Evolutionary conservation across 2,329 filamentous ascomycete genomes (phyloP).

Genomic region (Trichocomaceae sp.): DNA sequence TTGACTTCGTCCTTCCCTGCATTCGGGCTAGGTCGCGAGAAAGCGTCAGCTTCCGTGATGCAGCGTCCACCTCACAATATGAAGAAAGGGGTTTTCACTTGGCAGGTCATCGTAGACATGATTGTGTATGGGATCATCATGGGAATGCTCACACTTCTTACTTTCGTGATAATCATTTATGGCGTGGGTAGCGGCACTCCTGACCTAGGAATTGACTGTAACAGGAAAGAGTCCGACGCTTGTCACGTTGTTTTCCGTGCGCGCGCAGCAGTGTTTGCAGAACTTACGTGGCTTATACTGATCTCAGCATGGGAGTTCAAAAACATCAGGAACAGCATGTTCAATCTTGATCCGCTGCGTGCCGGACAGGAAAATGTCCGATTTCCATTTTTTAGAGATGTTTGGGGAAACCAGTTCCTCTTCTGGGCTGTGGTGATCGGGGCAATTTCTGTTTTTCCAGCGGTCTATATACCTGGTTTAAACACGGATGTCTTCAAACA

Average conservation of each 20-base stretch:
- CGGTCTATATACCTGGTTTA: constrained; percentile 62
- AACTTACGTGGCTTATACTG: constrained; percentile 66
- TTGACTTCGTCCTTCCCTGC: constrained; percentile 80
- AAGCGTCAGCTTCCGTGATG: constrained; percentile 69
- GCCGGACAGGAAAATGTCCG: constrained; percentile 36
- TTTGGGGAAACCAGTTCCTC: constrained; percentile 67
- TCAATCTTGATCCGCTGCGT: constrained; percentile 50
- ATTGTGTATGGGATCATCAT: constrained; percentile 42
- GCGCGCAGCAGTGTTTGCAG: constrained; percentile 66
- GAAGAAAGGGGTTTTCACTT: constrained; percentile 36
- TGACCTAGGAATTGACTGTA: constrained; percentile 51
- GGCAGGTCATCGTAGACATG: constrained; percentile 36
- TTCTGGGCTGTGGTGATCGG: constrained; percentile 59
- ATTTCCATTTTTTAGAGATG: constrained; percentile 55
- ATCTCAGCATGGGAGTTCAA: constrained; percentile 75
- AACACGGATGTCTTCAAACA: constrained; percentile 62
- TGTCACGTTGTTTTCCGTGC: constrained; percentile 58
- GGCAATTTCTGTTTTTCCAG: constrained; percentile 52
- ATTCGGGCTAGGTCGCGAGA: constrained; percentile 76
- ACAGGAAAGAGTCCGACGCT: constrained; percentile 41
- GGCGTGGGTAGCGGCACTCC: constrained; percentile 33
- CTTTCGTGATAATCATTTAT: constrained; percentile 36
- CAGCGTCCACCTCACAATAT: constrained; percentile 66
- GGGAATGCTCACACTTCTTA: constrained; percentile 37
- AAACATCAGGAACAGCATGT: constrained; percentile 66